Evolutionary conservation across 306 rosid species (phyloP).

Genomic region (Cucurbita pepo): DNA sequence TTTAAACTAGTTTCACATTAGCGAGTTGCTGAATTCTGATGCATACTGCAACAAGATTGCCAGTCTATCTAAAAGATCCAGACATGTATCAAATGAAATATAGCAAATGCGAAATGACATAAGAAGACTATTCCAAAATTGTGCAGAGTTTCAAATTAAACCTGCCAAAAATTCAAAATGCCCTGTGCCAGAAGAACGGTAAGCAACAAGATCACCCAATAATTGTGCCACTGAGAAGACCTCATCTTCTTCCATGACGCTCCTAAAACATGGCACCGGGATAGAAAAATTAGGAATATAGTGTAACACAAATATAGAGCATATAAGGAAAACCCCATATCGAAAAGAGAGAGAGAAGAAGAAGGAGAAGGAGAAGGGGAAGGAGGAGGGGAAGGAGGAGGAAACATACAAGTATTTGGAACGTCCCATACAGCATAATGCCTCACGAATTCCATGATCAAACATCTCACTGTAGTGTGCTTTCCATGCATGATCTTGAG

Average conservation of each 20-base stretch:
- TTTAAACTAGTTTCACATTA: not conserved
- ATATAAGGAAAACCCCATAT: not conserved
- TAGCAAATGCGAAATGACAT: not conserved
- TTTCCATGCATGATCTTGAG: conserved; percentile 73
- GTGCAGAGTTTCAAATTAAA: conserved; percentile 13
- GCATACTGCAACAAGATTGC: not conserved
- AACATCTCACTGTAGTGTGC: conserved; percentile 75
- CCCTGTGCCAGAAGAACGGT: conserved; percentile 85
- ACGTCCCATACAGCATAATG: conserved; percentile 83
- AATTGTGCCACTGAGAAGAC: conserved; percentile 72
- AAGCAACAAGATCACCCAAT: conserved; percentile 80
- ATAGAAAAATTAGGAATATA: not conserved
- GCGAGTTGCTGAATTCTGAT: not conserved
- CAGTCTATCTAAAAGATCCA: not conserved
- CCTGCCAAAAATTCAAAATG: conserved; percentile 93
- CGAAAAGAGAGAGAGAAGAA: not conserved
- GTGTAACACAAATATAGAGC: not conserved
- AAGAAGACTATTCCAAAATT: not conserved
- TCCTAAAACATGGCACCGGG: conserved; percentile 20
- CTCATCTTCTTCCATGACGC: conserved; percentile 59
- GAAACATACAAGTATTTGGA: conserved; percentile 50
- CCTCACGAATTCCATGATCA: conserved; percentile 77
- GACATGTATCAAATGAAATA: not conserved
- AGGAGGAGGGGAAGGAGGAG: not conserved
- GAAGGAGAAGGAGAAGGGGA: not conserved